phyloP scores from a whole-genome alignment of 2,329 filamentous ascomycete genomes.

The Didymella lethalis region DNA sequence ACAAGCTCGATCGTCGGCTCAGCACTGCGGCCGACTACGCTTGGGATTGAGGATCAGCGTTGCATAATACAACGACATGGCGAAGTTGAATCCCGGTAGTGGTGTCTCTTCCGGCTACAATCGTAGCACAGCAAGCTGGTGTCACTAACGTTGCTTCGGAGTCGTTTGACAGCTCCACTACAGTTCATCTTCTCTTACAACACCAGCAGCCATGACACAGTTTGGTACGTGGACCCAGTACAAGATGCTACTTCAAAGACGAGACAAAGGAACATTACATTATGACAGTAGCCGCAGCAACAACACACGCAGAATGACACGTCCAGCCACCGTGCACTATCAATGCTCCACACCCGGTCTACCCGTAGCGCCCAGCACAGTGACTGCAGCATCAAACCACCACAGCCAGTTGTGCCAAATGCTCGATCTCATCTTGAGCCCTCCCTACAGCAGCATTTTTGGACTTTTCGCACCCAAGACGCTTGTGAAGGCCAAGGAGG shows the following conservation, averaged over 20 bases:
- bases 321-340: neutral
- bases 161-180: neutral
- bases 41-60: constrained; percentile 12
- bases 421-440: neutral
- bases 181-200: neutral
- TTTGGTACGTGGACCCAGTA: neutral
- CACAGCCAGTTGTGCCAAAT: neutral
- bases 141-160: neutral
- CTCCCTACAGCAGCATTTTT: neutral
- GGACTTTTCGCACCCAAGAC: neutral
- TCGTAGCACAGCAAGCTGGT: neutral
- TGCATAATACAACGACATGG: constrained; percentile 6
- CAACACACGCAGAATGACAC: neutral
- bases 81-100: neutral
- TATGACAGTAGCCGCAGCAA: too few relatives aligned
- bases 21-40: neutral
- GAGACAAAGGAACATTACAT: too few relatives aligned
- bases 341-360: neutral
- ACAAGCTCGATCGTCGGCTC: constrained; percentile 9
- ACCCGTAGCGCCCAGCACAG: neutral
- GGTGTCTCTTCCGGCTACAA: neutral
- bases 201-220: neutral
- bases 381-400: neutral
- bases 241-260: too few relatives aligned
- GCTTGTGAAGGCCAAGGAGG: constrained; percentile 6